Percentiles rank a stretch among this genome's conserved stretches.
Evolutionary conservation across 176 grass and related monocot genomes (phyloP).

Genomic region (Carex myosuroides): DNA sequence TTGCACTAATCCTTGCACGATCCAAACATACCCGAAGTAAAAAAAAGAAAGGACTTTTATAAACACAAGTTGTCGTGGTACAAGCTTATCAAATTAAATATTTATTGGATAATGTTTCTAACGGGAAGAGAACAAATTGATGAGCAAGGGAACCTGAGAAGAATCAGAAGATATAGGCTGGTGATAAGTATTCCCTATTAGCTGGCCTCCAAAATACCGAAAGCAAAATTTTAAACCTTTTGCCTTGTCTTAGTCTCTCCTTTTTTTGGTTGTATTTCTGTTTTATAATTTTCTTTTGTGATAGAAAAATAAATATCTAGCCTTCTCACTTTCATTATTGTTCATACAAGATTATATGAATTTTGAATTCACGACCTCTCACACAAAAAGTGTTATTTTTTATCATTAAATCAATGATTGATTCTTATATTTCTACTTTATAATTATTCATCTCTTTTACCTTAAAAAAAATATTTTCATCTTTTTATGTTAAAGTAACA

Average conservation of each 20-base stretch:
- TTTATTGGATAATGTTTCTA: background rate
- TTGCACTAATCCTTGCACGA: too few species aligned
- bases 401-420: too few species aligned
- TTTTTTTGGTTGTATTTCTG: background rate
- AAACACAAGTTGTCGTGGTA: background rate
- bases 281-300: background rate
- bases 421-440: too few species aligned
- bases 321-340: too few species aligned
- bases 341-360: too few species aligned
- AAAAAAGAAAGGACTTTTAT: background rate
- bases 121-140: background rate
- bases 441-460: too few species aligned
- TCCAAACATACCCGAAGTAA: too few species aligned
- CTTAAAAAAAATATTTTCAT: background rate
- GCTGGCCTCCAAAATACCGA: conserved; percentile 13
- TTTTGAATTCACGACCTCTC: too few species aligned
- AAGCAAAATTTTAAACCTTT: conserved; percentile 12
- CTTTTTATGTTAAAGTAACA: background rate
- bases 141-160: conserved; percentile 1
- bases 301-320: too few species aligned
- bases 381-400: too few species aligned
- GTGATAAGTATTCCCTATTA: conserved; percentile 18
- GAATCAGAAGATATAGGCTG: background rate
- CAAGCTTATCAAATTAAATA: background rate
- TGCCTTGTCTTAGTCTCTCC: background rate